Conservation (phyloP, 192 early-diverging fungal genomes). For the Linnemannia schmuckeri region DNA sequence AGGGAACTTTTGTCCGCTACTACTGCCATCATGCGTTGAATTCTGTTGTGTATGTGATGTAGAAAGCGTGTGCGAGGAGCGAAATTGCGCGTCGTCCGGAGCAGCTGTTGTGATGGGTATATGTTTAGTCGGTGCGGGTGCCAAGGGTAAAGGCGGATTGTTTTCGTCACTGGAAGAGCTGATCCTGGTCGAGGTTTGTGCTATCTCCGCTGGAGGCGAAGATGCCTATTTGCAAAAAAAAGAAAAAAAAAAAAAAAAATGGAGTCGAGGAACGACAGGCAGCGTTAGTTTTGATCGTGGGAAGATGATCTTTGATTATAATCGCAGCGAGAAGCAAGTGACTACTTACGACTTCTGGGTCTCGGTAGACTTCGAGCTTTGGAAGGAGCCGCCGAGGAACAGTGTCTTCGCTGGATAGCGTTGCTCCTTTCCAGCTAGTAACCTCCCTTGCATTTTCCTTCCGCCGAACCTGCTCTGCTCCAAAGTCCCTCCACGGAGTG, state of each 20-base stretch:
- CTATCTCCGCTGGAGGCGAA: not conserved
- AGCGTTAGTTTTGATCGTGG: no score
- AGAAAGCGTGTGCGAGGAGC: not conserved
- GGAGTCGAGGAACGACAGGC: no score
- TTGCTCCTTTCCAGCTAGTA: constrained; percentile 72
- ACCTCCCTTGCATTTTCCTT: constrained; percentile 81
- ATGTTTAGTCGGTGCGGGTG: not conserved
- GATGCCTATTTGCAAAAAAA: not conserved
- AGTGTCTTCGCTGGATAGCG: constrained; percentile 50
- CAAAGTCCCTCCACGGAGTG: constrained; percentile 71
- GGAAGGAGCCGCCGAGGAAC: constrained; percentile 12
- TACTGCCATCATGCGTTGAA: not conserved
- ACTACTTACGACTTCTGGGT: constrained; percentile 28
- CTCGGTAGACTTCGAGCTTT: constrained; percentile 50
- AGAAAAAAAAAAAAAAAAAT: no score
- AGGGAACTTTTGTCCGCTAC: constrained; percentile 12
- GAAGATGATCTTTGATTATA: not conserved
- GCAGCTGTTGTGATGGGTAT: not conserved
- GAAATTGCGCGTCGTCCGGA: not conserved
- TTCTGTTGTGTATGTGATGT: not conserved
- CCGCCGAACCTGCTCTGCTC: constrained; percentile 66
- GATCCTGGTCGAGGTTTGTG: not conserved
- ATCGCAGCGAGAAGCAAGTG: not conserved
- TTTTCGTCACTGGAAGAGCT: not conserved
- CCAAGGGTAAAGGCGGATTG: not conserved